Base-by-base conservation (phyloP, 2,329 filamentous ascomycete species). In the Pseudocercospora fuligena region DNA sequence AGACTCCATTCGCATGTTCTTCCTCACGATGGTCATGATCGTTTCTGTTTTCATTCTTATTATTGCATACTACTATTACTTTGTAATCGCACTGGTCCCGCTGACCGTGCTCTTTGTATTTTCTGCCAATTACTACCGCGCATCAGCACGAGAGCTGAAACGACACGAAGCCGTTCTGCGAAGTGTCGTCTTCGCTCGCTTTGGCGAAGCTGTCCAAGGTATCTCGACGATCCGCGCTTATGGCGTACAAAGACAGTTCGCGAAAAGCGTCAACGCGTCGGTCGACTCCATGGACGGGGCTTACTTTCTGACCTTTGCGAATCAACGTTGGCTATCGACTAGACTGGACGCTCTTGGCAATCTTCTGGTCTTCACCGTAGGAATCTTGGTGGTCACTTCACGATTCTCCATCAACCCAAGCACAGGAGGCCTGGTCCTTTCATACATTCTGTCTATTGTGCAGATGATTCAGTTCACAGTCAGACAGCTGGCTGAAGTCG, bases 381-480 rank as follows among this genome's bases (percentile, higher is more conserved):
- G 92, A 60, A 94, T 98, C 66, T 83, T 99, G 19, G 94, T 98
- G 40, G 92, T 97, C 29, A 97, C 94, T 0, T 94, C 92, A 25
- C 90, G 94, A 19, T 97, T 97, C 82, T 88, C 87, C 68, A 92
- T 97, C 67, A 84, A 89, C 47, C 94, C 94, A 1, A 93, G 92
- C 59, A 97, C 93, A 64, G 90, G 88, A 54, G 95, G 95, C 21
- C 83, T 98, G 46, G 93, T 98, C 0, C 85, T 99, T 23, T 95
- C 92, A 56, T 98, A 98, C 79, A 97, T 98, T 75, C 85, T 99
- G 19, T 87, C 90, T 14, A 97, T 97, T 74, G 93, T 97, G 19
- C 92, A 96, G 78, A 93, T 97, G 91, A 90, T 98, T 70, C 94
- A 97, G 77, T 97, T 97, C 79, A 94, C 93, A 0, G 92, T 98